Evolutionary conservation across 179 eudicot species (phyloP).

Genomic region (Beta lomatogona): DNA sequence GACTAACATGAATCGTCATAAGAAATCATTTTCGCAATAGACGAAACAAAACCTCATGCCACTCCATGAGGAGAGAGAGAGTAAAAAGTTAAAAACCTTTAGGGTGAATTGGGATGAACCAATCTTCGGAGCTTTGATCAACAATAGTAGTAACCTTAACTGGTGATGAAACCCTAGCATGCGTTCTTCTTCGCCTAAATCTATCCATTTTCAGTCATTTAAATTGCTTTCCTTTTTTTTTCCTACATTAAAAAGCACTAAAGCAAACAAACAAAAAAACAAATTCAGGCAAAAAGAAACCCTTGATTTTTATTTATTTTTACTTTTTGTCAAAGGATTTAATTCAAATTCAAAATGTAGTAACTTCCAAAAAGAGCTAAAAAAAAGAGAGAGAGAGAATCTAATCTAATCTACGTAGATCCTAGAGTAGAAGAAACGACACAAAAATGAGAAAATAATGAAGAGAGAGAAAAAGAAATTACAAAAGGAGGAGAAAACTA

Average conservation of each 20-base stretch:
- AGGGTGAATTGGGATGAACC: no score
- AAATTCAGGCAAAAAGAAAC: slow-evolving; percentile 20
- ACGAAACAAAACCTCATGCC: no score
- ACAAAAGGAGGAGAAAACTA: slow-evolving; percentile 14
- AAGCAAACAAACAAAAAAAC: neutral
- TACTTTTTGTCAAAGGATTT: neutral
- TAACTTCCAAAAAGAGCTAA: neutral
- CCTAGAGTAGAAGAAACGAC: neutral
- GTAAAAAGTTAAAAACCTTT: slow-evolving; percentile 22
- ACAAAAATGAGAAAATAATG: neutral
- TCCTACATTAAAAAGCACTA: neutral
- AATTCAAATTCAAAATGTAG: slow-evolving; percentile 28
- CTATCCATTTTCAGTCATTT: slow-evolving; percentile 44
- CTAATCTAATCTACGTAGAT: neutral
- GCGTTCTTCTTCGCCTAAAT: slow-evolving; percentile 29
- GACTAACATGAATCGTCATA: no score
- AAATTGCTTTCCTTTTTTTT: slow-evolving; percentile 4
- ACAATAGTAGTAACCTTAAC: slow-evolving; percentile 30
- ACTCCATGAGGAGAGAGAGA: slow-evolving; percentile 13
- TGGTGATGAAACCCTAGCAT: slow-evolving; percentile 35
- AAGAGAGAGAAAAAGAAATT: neutral
- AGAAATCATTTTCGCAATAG: no score
- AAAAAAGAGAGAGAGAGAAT: neutral
- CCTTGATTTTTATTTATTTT: slow-evolving; percentile 11
- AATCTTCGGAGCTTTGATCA: slow-evolving; percentile 20